phyloP scores from a whole-genome alignment of 257 asterid genomes.

The Fraxinus anomala region DNA sequence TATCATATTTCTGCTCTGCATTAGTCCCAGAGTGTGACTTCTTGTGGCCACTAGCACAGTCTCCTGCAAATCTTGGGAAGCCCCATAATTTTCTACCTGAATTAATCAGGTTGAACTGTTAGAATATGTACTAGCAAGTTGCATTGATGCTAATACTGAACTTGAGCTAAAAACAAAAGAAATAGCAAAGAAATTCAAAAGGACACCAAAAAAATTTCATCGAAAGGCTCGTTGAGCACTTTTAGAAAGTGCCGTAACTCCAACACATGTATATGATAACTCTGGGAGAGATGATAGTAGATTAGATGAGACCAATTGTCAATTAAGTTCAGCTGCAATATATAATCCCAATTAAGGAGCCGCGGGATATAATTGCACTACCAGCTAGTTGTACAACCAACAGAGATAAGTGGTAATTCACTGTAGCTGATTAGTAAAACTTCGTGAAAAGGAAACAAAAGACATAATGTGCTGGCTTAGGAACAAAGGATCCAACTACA shows the following conservation, averaged over 20 bases:
- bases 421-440: neutral
- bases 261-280: neutral
- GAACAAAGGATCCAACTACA: neutral
- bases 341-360: neutral
- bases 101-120: neutral
- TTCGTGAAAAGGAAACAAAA: neutral
- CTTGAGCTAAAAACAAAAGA: conserved; percentile 20
- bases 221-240: neutral
- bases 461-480: neutral
- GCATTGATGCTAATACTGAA: neutral
- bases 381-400: neutral
- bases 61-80: conserved; percentile 96
- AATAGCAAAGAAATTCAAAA: neutral
- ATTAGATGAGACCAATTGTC: neutral
- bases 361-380: neutral
- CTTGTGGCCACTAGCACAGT: conserved; percentile 86
- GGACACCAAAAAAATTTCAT: neutral
- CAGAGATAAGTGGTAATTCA: neutral
- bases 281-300: neutral
- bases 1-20: conserved; percentile 77
- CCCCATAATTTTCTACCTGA: conserved; percentile 86
- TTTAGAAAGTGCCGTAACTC: neutral
- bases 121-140: neutral
- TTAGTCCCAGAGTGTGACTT: conserved; percentile 62
- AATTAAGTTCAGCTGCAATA: neutral